These are phyloP conservation scores for Chaetomium olivaceum DNA, from an alignment of 2,329 filamentous ascomycete species.

Conservation along the genomic window DNA sequence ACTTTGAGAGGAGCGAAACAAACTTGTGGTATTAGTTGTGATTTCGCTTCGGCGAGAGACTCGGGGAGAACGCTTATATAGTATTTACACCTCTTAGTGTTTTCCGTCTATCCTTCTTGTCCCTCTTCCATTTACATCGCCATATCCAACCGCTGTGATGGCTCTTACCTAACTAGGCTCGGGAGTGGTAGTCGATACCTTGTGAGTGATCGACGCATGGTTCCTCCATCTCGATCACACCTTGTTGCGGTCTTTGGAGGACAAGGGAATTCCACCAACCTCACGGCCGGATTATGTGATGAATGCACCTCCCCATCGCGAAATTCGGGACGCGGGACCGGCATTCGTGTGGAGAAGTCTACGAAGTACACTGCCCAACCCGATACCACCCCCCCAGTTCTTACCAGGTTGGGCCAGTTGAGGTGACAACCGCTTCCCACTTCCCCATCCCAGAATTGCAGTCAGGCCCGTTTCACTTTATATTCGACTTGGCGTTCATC, in stretches of 20 bases:
- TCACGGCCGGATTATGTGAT: neutral
- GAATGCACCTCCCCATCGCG: neutral
- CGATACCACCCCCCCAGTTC: neutral
- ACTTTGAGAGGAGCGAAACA: no score
- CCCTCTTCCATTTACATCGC: no score
- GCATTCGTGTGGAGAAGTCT: neutral
- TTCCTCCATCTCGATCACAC: neutral
- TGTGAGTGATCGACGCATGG: neutral
- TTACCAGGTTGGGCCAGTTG: neutral
- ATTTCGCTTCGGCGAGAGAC: no score
- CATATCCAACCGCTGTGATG: no score
- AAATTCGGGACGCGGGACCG: neutral
- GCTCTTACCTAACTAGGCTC: neutral
- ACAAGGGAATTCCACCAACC: neutral
- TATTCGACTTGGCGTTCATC: neutral
- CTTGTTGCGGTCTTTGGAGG: neutral
- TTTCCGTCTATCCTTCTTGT: no score
- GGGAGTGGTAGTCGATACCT: neutral
- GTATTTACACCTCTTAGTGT: no score
- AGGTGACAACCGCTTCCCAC: neutral
- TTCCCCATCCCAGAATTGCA: neutral
- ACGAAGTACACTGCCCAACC: neutral
- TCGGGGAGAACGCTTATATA: no score
- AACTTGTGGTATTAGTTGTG: no score
- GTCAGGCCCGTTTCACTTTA: neutral